phyloP scores from a whole-genome alignment of 2,329 filamentous ascomycete genomes.

The Rugonectria rugulosa region DNA sequence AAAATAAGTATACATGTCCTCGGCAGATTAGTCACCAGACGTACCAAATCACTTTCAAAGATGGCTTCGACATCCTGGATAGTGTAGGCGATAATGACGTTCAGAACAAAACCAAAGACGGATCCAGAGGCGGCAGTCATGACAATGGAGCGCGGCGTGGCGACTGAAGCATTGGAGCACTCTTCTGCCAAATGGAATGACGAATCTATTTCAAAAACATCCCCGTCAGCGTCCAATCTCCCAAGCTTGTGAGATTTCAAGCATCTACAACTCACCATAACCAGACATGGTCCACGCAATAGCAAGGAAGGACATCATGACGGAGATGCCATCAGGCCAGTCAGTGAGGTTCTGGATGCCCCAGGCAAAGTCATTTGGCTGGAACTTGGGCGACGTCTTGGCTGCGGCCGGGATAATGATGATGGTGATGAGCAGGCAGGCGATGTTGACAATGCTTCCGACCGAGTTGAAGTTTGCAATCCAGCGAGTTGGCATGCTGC shows the following conservation, averaged over 20 bases:
- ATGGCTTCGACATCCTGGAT: conserved; percentile 20
- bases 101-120: conserved; percentile 16
- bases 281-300: conserved; percentile 25
- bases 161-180: conserved; percentile 22
- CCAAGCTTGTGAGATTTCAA: background rate
- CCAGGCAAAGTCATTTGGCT: conserved; percentile 12
- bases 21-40: rapidly evolving
- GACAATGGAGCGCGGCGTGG: conserved; percentile 20
- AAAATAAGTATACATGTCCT: background rate
- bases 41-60: conserved; percentile 21
- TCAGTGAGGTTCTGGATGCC: conserved; percentile 18
- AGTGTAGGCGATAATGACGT: conserved; percentile 17
- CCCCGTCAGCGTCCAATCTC: too few relatives aligned
- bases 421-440: conserved; percentile 20
- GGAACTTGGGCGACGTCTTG: conserved; percentile 11
- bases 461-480: conserved; percentile 23
- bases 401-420: conserved; percentile 18
- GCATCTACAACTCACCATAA: conserved; percentile 5
- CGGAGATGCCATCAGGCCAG: conserved; percentile 20
- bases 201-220: conserved; percentile 4
- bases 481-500: conserved; percentile 22
- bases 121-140: conserved; percentile 20
- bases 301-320: conserved; percentile 22
- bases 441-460: conserved; percentile 15
- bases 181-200: conserved; percentile 22